Conservation (phyloP, 2,329 filamentous ascomycete species). For the Trichoderma sp. region DNA sequence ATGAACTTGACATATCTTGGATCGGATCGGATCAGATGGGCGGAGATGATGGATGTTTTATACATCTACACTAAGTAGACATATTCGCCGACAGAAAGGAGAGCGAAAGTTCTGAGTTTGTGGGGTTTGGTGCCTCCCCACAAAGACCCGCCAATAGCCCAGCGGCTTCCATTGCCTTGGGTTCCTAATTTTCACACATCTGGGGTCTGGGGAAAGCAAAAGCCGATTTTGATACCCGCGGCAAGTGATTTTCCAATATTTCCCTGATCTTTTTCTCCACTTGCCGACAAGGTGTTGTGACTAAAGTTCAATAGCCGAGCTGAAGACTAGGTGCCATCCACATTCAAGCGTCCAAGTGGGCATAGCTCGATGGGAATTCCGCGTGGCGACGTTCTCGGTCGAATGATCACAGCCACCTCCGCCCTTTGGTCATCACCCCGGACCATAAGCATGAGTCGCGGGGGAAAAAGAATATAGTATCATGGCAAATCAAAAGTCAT, state of each 20-base stretch:
- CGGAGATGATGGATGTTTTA: neutral
- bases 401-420: neutral
- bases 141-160: neutral
- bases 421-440: neutral
- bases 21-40: neutral
- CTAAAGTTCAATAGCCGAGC: neutral
- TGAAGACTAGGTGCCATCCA: neutral
- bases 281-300: neutral
- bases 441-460: neutral
- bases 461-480: neutral
- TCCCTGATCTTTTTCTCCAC: neutral
- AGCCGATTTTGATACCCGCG: neutral
- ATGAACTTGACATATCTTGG: neutral
- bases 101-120: neutral
- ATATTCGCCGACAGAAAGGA: neutral
- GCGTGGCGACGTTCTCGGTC: neutral
- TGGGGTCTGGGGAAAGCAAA: conserved; percentile 6
- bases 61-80: neutral
- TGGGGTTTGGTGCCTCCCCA: neutral
- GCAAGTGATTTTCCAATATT: neutral
- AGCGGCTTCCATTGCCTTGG: neutral
- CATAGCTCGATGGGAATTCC: neutral
- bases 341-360: neutral
- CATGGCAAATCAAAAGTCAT: neutral
- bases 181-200: neutral